Base-by-base conservation (phyloP, 202 grass and related monocot species). In the Carex sylvatica region DNA sequence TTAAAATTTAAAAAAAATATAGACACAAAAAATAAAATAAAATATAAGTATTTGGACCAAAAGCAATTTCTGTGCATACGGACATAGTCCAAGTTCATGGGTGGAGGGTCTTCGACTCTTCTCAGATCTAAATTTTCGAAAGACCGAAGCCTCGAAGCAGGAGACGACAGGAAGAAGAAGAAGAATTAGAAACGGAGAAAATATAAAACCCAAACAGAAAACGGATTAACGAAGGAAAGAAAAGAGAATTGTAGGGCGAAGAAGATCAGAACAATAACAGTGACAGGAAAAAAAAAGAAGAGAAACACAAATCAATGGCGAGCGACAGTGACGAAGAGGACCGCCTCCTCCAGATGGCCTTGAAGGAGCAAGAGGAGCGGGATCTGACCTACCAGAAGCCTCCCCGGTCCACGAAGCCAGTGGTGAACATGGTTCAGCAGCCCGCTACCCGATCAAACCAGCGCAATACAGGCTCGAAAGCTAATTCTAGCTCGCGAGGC, bases 321-420 rank as follows among this genome's bases (percentile, higher is more conserved):
- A 96, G 93, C 83, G 91, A 93, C 83, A 95, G 96, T 89, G 96
- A 98, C 54, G 95, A 98, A 83, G 96, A 99, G 85, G 96, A 99
- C 87, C 92, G 94, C 84, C 96, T 99, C 82, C 96, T 99, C 78
- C 96, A 99, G 89, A 99, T 96, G 62, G 96, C 96, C 11, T 83
- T 99, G 59, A 90, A 88, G 91, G 96, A 99, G 88, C 96, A 99
- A 68, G 96, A 93, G 31, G 86, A 90, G 83, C 85, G 96, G 65
- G 93, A 99, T 83, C 87, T 99, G 58, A 96, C 83, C 89, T 94
- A 99, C 86, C 88, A 95, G 91, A 92, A 88, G 67, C 92, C 89
- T 40, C 71, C 83, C 19, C 87, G 75, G 49, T 84, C 86, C 13
- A 81, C 80, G 49, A 98, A 93, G 86, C 96, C 96, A 53, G 91